These are phyloP conservation scores for Polygonum aviculare DNA, from an alignment of 148 eudicot species.

Conservation along the genomic window DNA sequence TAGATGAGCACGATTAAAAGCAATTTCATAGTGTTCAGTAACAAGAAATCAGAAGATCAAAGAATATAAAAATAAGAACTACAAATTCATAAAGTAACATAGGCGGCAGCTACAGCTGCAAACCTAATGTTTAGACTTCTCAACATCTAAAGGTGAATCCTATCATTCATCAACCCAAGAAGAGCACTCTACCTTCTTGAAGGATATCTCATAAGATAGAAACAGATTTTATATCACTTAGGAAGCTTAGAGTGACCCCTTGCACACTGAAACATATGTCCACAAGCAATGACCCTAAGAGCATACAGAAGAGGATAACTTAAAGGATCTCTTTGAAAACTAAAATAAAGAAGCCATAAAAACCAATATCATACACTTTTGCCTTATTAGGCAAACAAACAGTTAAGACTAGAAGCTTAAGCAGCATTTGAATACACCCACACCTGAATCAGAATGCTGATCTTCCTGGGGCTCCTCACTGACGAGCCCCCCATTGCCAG, in stretches of 20 bases:
- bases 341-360: neutral
- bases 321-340: neutral
- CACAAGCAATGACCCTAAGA: neutral
- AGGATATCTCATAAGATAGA: neutral
- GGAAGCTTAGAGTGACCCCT: neutral
- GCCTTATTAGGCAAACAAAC: neutral
- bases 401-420: neutral
- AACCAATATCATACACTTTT: neutral
- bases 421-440: neutral
- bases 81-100: neutral
- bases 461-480: conserved; percentile 35
- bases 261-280: neutral
- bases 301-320: neutral
- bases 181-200: neutral
- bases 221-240: neutral
- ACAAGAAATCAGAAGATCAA: neutral
- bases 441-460: conserved; percentile 48
- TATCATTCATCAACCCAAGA: neutral
- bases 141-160: neutral
- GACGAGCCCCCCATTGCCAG: conserved; percentile 39
- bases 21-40: neutral
- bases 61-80: neutral
- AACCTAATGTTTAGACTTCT: neutral
- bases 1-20: neutral
- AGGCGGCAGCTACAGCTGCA: neutral